Base-by-base conservation (phyloP, 176 grass and related monocot species). In the Oryza officinalis region DNA sequence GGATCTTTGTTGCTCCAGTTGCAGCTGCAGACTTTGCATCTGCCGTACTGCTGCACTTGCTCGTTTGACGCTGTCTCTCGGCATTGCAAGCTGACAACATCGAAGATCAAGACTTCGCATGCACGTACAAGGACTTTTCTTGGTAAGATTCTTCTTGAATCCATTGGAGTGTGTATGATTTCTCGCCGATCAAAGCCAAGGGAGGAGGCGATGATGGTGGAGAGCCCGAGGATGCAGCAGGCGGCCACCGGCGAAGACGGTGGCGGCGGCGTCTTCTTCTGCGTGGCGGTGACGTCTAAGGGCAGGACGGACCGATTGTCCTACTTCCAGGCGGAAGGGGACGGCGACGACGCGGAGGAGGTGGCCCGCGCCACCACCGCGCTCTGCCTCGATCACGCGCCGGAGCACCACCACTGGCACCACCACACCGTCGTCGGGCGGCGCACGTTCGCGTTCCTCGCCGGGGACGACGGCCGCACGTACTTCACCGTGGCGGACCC, bases 401-500 rank as follows among this genome's bases (percentile, higher is more conserved):
- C 90, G 10, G 47, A 65, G 60, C 84, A 91, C 89, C 95, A 98
- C 82, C 30, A 6, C 23, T 98, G 92, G 95, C 90, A 88, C 81
- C 94, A 93, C 76, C 95, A 95, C 88, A 95, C 91, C 64, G 80
- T 88, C 44, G 80, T 71, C 28, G 69, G 59, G 17, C 86, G 84
- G 5, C 31, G 84, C 81, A 93, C 90, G 20, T 93, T 93, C 35
- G 92, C 87, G 17, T 94, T 88, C 79, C 78, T 95, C 14, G 81
- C 79, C 4, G 54, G 31, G 35, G 84, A 57, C 18, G 87, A 98
- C 44, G 91, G 91, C 44, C 88, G 81, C 84, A 95, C 84, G 7
- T 93, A 93, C 85, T 91, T 98, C 71, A 91, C 90, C 52, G 77
- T 94, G 17, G 82, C 80, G 1, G 88, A 93, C 20, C 95, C 85